phyloP scores from a whole-genome alignment of 108 stramenopile genomes.

The Cyclostephanos tholiformis region DNA sequence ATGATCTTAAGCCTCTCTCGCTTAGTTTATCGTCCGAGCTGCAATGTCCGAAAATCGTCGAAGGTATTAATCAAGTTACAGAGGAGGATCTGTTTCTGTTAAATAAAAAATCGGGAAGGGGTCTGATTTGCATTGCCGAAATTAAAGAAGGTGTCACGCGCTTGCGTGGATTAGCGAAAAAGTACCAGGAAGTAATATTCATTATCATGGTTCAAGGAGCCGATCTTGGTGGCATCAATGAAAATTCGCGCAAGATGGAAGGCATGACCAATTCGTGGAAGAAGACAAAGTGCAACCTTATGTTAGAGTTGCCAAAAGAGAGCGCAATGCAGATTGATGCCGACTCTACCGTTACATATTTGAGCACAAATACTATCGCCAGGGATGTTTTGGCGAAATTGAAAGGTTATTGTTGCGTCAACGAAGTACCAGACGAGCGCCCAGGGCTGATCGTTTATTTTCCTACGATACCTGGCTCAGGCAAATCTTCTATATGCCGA shows the following conservation, averaged over 20 bases:
- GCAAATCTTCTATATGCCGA: slow-evolving; percentile 71
- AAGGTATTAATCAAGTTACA: slow-evolving; percentile 12
- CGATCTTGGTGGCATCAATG: slow-evolving; percentile 20
- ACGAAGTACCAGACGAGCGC: slow-evolving; percentile 4
- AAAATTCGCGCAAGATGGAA: slow-evolving; percentile 18
- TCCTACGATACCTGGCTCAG: slow-evolving; percentile 81
- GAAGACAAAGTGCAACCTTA: slow-evolving; percentile 31
- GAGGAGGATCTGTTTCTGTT: slow-evolving; percentile 20
- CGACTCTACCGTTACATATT: slow-evolving; percentile 13
- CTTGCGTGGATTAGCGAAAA: slow-evolving; percentile 17
- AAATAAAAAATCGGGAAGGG: slow-evolving; percentile 13
- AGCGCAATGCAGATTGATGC: not conserved
- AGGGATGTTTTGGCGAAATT: slow-evolving; percentile 20
- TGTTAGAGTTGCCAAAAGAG: slow-evolving; percentile 41
- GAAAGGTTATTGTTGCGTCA: not conserved
- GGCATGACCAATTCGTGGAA: slow-evolving; percentile 46
- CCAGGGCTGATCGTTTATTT: slow-evolving; percentile 79
- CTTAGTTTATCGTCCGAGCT: slow-evolving; percentile 44
- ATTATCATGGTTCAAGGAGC: slow-evolving; percentile 48
- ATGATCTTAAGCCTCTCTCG: slow-evolving; percentile 38
- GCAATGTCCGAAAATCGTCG: slow-evolving; percentile 18
- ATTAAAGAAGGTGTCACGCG: slow-evolving; percentile 23
- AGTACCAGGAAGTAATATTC: slow-evolving; percentile 32
- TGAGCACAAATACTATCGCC: slow-evolving; percentile 7
- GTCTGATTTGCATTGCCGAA: slow-evolving; percentile 28